phyloP scores from a whole-genome alignment of 257 asterid species.

The Henckelia pumila region DNA sequence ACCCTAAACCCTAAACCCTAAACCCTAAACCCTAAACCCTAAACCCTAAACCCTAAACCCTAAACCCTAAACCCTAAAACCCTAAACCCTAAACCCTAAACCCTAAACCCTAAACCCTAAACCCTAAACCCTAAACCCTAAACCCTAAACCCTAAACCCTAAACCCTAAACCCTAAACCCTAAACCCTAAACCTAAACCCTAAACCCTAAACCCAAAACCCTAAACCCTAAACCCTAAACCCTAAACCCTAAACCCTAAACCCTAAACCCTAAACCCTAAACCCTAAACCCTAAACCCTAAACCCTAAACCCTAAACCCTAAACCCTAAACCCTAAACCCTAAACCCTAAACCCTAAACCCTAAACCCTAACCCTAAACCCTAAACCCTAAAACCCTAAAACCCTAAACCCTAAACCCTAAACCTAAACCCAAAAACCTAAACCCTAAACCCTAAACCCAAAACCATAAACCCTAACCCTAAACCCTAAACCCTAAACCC shows the following conservation, averaged over 20 bases:
- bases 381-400: no score
- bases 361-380: constrained; percentile 14
- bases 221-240: constrained; percentile 7
- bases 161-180: constrained; percentile 13
- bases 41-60: constrained; percentile 13
- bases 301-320: neutral
- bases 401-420: no score
- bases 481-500: constrained; percentile 9
- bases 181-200: no score
- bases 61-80: constrained; percentile 15
- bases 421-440: constrained; percentile 11
- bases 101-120: constrained; percentile 1
- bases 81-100: constrained; percentile 8
- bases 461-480: constrained; percentile 4
- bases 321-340: neutral
- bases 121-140: constrained; percentile 18
- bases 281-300: constrained; percentile 4
- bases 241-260: neutral
- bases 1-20: constrained; percentile 10
- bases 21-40: constrained; percentile 1
- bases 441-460: constrained; percentile 10
- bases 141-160: constrained; percentile 14
- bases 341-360: constrained; percentile 6
- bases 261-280: constrained; percentile 6
- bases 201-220: constrained; percentile 9